Percentiles rank a stretch among this genome's conserved stretches.
Conservation (phyloP, 768 basidiomycete species). For the Lactarius trivialis region DNA sequence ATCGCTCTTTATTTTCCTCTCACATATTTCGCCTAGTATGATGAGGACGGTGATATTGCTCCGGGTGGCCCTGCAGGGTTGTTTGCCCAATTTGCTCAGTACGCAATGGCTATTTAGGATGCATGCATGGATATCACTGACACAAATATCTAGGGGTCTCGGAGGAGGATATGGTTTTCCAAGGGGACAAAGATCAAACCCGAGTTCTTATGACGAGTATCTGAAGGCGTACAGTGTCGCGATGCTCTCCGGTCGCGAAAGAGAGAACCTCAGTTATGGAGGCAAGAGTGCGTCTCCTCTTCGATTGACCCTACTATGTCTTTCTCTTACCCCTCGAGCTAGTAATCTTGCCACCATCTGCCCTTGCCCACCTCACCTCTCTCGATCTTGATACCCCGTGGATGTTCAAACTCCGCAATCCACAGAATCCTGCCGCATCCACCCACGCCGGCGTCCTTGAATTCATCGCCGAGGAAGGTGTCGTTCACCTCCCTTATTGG, state of each 20-base stretch:
- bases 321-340: conserved; percentile 17
- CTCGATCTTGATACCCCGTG: conserved; percentile 89
- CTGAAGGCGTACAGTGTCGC: conserved; percentile 93
- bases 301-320: conserved; percentile 10
- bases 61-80: conserved; percentile 51
- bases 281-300: conserved; percentile 78
- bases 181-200: conserved; percentile 42
- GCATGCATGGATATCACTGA: not conserved
- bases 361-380: conserved; percentile 78
- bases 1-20: not conserved
- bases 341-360: conserved; percentile 98
- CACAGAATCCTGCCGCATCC: conserved; percentile 70
- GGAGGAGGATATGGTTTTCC: conserved; percentile 43
- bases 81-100: conserved; percentile 64
- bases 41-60: conserved; percentile 21
- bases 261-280: conserved; percentile 91
- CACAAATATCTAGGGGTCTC: conserved; percentile 40
- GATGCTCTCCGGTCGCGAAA: conserved; percentile 80
- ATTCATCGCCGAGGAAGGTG: conserved; percentile 96
- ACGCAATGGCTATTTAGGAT: conserved; percentile 22
- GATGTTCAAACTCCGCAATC: conserved; percentile 96
- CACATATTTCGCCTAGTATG: conserved; percentile 7
- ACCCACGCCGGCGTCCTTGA: conserved; percentile 98
- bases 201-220: conserved; percentile 84
- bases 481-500: conserved; percentile 95